Conservation (phyloP, 345 rosid species). For the Lepidium didymum region DNA sequence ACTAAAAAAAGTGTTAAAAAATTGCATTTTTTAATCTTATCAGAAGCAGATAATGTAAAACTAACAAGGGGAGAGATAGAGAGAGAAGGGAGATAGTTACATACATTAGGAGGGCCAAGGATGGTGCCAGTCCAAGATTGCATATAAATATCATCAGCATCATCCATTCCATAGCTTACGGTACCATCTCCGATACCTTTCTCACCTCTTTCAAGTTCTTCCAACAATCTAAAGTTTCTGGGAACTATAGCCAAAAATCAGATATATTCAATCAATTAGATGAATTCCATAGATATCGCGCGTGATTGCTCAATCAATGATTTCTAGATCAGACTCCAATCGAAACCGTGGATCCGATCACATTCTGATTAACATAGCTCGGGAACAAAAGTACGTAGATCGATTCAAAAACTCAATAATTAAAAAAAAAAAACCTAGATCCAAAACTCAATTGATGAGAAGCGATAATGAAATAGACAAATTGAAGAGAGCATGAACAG, state of each 20-base stretch:
- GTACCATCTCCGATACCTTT: conserved; percentile 89
- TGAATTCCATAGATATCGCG: not conserved
- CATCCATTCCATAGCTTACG: conserved; percentile 94
- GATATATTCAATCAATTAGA: not conserved
- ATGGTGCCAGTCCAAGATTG: conserved; percentile 93
- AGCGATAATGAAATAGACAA: not conserved
- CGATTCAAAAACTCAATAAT: no score
- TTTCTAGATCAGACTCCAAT: conserved; percentile 7
- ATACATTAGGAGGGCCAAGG: conserved; percentile 82
- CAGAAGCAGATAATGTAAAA: not conserved
- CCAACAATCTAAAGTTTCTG: conserved; percentile 80
- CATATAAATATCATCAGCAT: conserved; percentile 85
- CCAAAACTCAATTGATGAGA: not conserved
- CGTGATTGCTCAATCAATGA: not conserved
- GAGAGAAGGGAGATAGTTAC: not conserved
- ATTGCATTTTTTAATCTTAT: not conserved
- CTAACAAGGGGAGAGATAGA: not conserved
- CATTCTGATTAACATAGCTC: not conserved
- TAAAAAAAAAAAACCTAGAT: conserved; percentile 11
- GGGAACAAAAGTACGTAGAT: not conserved
- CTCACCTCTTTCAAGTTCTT: conserved; percentile 91
- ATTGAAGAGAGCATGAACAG: not conserved
- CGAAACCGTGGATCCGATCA: not conserved
- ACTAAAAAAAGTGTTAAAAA: not conserved
- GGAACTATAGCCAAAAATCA: conserved; percentile 40